Base-by-base conservation (phyloP, 352 stramenopile species). In the Globisporangium alternatum region DNA sequence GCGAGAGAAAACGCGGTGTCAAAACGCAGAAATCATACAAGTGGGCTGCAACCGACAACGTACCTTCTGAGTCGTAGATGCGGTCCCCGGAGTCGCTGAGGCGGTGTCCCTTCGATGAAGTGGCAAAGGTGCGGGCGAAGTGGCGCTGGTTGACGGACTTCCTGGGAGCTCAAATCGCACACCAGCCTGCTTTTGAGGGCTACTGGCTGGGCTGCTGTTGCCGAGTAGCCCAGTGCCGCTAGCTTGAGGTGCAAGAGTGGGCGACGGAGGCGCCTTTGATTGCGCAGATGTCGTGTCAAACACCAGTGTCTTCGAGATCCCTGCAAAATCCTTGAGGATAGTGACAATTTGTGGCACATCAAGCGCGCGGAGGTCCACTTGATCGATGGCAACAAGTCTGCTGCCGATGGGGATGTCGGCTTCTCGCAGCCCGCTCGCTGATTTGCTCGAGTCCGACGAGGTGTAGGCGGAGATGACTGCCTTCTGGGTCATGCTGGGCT, bases 341-440 rank as follows among this genome's bases (percentile, higher is more conserved):
- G 19, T 60, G 3, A 71, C 64, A 3, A 88, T 71, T 1, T 85
- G 66, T 9, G 69, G 54, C 21, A 88, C 35, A 1, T 65, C 57
- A 31, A 85, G 53, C 2, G 69, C 67, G 39, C 71, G 77, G 12
- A 88, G 55, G 45, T 90, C 70, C 9, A 84, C 57, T 17, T 65
- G 47, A 22, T 89, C 75, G 39, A 89, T 72, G 0, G 71, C 78
- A 30, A 87, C 63, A 9, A 90, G 64, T n/a, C 69, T 64, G 51
- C 77, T 90, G 2, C 79, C 76, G 7, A 67, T 9, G 7, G 75
- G 68, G 33, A 88, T 69, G 4, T 71, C 48, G 13, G 71, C 63
- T 21, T 65, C 37, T 3, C 35, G 45, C 21, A 80, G 64, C 9
- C 74, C 48, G 8, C 59, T 66, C n/a, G 62, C n/a, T 15, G 59